Evolutionary conservation across 2,329 filamentous ascomycete species (phyloP), one percentile per base, ranked within the genome.

Genomic region (Zymoseptoria tritici): DNA sequence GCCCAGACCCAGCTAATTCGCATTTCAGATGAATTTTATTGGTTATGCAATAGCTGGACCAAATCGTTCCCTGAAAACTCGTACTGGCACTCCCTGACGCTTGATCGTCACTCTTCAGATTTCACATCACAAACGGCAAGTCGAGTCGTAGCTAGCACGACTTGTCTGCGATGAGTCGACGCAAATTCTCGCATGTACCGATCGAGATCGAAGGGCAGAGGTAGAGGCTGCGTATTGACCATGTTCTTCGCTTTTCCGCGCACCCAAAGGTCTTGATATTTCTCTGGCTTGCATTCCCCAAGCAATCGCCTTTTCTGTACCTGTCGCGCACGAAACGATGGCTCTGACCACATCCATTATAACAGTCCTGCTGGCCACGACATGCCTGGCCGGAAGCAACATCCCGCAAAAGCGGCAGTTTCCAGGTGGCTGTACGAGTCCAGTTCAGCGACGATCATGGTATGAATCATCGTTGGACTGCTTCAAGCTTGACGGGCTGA

Each of bases 371-470:
- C 36, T 46, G 36, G 36, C 13, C 36, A 46, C 36, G 36, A 7
- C 13, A 13, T 46, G 36, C 36, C 36, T 46, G 16, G 36, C 36
- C 13, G 36, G 13, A 7, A 46, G 36, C 36, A 46, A 46, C 36
- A 46, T 46, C 36, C 36, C 36, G 36, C 36, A 46, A 46, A 46
- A 46, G 36, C 36, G 36, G 13, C 36, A 46, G 36, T 46, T 46
- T 7, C 36, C 36, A 7, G n/a, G 13, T n/a, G 20, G 22, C 52
- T 63, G 61, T 31, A 21, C 46, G n/a, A 36, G 55, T 50, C 56
- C 59, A 21, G 55, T 55, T 26, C 55, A 57, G 22, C 54, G 61
- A 54, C 42, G 61, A 57, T 61, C 61, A 36, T 63, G 61, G 61
- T 63, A 57, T n/a, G 53, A 20, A 31, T 19, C 24, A 20, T 54